Percentiles rank a stretch among this genome's conserved stretches.
Conservation (phyloP, 345 rosid species). For the Gossypium mustelinum region DNA sequence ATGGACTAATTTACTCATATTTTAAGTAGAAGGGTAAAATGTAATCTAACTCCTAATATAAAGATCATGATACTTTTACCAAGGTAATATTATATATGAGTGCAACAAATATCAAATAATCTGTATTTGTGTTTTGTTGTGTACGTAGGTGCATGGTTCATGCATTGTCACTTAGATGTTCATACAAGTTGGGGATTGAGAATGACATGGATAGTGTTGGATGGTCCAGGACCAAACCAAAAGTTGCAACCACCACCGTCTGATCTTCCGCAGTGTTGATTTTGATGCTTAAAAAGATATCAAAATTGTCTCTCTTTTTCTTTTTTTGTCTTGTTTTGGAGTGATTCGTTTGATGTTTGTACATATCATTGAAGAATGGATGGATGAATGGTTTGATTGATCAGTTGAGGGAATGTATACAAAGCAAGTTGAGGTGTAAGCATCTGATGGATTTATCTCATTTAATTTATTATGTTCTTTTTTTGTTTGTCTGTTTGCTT, state of each 20-base stretch:
- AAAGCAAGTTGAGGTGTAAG: not conserved
- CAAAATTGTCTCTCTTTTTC: no score
- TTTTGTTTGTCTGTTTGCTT: not conserved
- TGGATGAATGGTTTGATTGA: not conserved
- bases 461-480: not conserved
- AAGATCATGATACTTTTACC: no score
- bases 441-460: not conserved
- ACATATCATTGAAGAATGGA: not conserved
- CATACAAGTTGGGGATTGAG: constrained; percentile 39
- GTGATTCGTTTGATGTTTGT: not conserved
- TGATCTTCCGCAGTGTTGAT: constrained; percentile 47
- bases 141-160: constrained; percentile 32
- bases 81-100: no score
- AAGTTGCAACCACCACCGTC: constrained; percentile 39
- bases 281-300: not conserved
- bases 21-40: no score
- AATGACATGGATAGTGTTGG: constrained; percentile 36
- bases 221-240: constrained; percentile 34
- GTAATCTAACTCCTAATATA: no score
- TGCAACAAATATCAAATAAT: not conserved
- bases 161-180: constrained; percentile 37
- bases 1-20: no score
- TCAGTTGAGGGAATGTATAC: not conserved
- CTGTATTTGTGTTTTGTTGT: not conserved
- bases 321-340: not conserved